These are phyloP conservation scores for Odontarrhena argentea DNA, from an alignment of 345 rosid genomes.

Conservation along the genomic window DNA sequence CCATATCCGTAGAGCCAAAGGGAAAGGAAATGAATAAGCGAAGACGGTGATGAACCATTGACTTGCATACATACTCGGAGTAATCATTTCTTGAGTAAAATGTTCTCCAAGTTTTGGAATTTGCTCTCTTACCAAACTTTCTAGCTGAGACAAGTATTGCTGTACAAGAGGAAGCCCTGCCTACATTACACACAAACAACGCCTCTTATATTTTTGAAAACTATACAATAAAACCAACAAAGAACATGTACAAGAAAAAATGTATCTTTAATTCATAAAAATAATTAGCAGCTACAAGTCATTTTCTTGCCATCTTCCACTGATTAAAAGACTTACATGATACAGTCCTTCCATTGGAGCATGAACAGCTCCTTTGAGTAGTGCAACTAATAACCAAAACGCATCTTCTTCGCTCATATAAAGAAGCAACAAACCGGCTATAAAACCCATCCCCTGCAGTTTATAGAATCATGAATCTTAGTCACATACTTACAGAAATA, in stretches of 20 bases:
- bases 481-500: conserved; percentile 6
- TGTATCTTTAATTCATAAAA: too few species aligned
- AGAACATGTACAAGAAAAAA: too few species aligned
- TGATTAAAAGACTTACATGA: conserved; percentile 52
- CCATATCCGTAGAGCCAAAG: conserved; percentile 96
- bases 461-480: conserved; percentile 19
- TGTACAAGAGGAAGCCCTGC: conserved; percentile 97
- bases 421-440: conserved; percentile 89
- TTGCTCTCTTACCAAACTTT: conserved; percentile 70
- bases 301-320: background rate
- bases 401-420: conserved; percentile 99
- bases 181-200: conserved; percentile 43
- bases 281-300: background rate
- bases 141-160: conserved; percentile 84
- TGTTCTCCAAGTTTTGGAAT: conserved; percentile 95
- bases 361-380: conserved; percentile 95
- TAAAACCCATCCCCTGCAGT: conserved; percentile 94
- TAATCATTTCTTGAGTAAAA: conserved; percentile 83
- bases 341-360: conserved; percentile 98
- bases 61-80: conserved; percentile 98
- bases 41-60: conserved; percentile 98
- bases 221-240: background rate
- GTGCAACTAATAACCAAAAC: conserved; percentile 95
- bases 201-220: conserved; percentile 8
- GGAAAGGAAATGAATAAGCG: conserved; percentile 93